These are phyloP conservation scores for Ceratocystis diversiconidia DNA, from an alignment of 2,329 filamentous ascomycete genomes.

Conservation along the genomic window DNA sequence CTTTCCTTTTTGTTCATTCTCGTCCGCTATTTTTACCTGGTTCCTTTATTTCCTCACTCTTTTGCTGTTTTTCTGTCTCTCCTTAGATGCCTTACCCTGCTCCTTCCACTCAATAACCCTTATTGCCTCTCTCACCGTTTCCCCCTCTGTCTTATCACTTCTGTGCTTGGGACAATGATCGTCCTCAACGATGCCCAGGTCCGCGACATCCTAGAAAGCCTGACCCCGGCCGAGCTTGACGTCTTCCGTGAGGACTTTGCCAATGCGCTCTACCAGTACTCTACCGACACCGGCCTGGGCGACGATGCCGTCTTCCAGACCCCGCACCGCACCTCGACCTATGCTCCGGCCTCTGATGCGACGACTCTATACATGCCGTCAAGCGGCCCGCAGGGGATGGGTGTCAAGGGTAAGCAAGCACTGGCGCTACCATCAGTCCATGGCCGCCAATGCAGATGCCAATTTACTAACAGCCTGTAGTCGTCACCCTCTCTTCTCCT, in stretches of 20 bases:
- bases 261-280: constrained; percentile 46
- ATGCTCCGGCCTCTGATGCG: constrained; percentile 34
- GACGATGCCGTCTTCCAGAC: constrained; percentile 37
- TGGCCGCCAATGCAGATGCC: background rate
- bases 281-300: constrained; percentile 36
- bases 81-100: background rate
- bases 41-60: background rate
- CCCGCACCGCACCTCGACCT: constrained; percentile 37
- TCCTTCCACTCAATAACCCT: background rate
- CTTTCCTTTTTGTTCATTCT: background rate
- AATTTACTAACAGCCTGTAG: constrained; percentile 25
- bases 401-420: constrained; percentile 45
- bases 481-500: constrained; percentile 46
- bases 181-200: constrained; percentile 46
- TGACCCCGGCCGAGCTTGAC: constrained; percentile 39
- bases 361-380: constrained; percentile 66
- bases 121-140: background rate
- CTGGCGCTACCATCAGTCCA: no score
- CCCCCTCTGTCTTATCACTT: background rate
- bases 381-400: constrained; percentile 46
- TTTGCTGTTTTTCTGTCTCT: background rate
- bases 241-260: constrained; percentile 36
- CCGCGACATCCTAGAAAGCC: constrained; percentile 37
- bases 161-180: constrained; percentile 33
- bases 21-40: background rate